Percentiles rank a stretch among this genome's conserved stretches.
Evolutionary conservation across 257 asterid species (phyloP).

Genomic region (Fraxinus pennsylvanica): DNA sequence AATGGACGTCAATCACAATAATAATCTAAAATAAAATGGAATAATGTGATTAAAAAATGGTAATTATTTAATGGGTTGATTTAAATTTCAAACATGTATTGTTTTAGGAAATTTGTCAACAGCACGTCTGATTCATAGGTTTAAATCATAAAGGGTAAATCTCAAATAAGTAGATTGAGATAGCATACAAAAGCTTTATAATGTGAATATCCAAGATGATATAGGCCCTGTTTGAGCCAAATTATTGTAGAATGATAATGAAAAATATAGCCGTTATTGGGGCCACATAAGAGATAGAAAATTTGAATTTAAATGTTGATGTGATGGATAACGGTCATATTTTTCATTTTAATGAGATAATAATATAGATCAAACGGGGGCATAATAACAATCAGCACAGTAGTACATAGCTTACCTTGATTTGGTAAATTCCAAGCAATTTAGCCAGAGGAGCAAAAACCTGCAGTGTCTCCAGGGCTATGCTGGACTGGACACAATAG

Average conservation of each 20-base stretch:
- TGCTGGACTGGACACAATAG: slow-evolving; percentile 63
- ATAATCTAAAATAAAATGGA: neutral
- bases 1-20: neutral
- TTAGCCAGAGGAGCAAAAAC: slow-evolving; percentile 94
- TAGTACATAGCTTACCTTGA: slow-evolving; percentile 54
- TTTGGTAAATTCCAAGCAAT: slow-evolving; percentile 89
- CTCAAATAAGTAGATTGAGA: neutral
- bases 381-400: slow-evolving; percentile 2
- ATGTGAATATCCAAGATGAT: neutral
- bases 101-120: too few relatives aligned
- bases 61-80: neutral
- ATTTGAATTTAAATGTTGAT: too few relatives aligned
- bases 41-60: neutral
- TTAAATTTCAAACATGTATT: too few relatives aligned
- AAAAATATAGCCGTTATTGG: too few relatives aligned
- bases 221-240: neutral
- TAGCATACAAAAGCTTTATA: neutral
- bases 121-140: too few relatives aligned
- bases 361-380: too few relatives aligned
- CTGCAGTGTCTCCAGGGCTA: slow-evolving; percentile 89
- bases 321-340: too few relatives aligned
- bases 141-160: too few relatives aligned
- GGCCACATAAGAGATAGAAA: too few relatives aligned
- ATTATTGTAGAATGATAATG: too few relatives aligned
- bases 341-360: too few relatives aligned